Evolutionary conservation across 371 early-diverging fungal species (phyloP).

Genomic region (Rozella allomycis): DNA sequence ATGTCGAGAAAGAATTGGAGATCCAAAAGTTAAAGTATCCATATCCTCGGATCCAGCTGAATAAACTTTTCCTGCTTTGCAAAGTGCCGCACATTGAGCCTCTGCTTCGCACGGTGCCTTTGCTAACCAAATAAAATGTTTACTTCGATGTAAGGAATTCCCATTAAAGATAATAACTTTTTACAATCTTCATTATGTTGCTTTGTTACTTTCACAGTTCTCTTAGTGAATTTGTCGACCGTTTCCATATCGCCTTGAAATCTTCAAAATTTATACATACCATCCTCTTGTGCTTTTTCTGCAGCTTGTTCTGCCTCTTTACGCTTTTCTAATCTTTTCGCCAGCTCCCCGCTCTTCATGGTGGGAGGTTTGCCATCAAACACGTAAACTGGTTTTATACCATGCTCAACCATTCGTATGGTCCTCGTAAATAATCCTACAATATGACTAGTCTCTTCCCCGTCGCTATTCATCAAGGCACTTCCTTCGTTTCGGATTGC

Average conservation of each 20-base stretch:
- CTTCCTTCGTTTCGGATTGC: constrained; percentile 91
- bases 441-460: constrained; percentile 93
- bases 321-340: constrained; percentile 63
- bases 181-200: constrained; percentile 93
- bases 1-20: constrained; percentile 83
- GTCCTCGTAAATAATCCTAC: constrained; percentile 98
- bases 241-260: constrained; percentile 45
- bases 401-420: constrained; percentile 92
- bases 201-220: constrained; percentile 80
- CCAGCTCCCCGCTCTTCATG: constrained; percentile 82
- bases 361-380: constrained; percentile 98
- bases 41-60: constrained; percentile 98
- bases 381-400: constrained; percentile 93
- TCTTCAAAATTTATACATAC: constrained; percentile 7
- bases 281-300: constrained; percentile 67
- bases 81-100: constrained; percentile 93
- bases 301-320: constrained; percentile 8
- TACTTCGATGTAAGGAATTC: constrained; percentile 75
- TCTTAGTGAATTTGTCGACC: constrained; percentile 67
- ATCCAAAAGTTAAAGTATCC: constrained; percentile 94
- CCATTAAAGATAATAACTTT: constrained; percentile 77
- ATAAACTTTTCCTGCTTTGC: constrained; percentile 70
- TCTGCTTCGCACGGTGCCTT: constrained; percentile 98
- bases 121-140: not conserved
- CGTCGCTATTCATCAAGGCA: constrained; percentile 62